These are phyloP conservation scores for Flaveria brownii DNA, from an alignment of 129 eudicot species.

Conservation along the genomic window DNA sequence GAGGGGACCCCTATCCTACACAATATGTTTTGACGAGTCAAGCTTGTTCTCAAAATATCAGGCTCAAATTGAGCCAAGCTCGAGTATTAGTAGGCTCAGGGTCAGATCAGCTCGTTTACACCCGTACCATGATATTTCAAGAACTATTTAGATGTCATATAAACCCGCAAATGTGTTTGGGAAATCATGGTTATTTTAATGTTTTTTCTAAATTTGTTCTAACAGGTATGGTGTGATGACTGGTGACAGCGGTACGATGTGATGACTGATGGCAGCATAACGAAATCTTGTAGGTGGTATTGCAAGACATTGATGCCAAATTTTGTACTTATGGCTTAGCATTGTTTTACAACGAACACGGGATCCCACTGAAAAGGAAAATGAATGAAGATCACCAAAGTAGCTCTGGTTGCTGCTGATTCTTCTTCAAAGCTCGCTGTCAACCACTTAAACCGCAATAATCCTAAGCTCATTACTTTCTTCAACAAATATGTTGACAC, in stretches of 20 bases:
- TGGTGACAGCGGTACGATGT: too few species aligned
- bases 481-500: conserved; percentile 47
- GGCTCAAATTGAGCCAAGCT: too few species aligned
- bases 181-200: neutral
- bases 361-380: neutral
- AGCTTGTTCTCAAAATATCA: too few species aligned
- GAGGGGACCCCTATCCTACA: too few species aligned
- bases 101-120: too few species aligned
- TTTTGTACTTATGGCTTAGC: neutral
- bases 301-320: neutral
- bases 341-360: neutral
- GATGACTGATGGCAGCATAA: neutral
- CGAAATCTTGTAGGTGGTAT: neutral
- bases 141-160: neutral
- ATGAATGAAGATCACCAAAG: conserved; percentile 39
- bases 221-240: too few species aligned
- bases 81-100: too few species aligned
- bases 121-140: neutral
- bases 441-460: conserved; percentile 22
- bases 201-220: too few species aligned
- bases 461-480: conserved; percentile 32
- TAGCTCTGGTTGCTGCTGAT: conserved; percentile 28
- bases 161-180: neutral
- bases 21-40: too few species aligned
- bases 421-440: conserved; percentile 10